Evolutionary conservation across 2,329 filamentous ascomycete genomes (phyloP), one percentile per base, ranked within the genome.

Genomic region (Escovopsis sp.): DNA sequence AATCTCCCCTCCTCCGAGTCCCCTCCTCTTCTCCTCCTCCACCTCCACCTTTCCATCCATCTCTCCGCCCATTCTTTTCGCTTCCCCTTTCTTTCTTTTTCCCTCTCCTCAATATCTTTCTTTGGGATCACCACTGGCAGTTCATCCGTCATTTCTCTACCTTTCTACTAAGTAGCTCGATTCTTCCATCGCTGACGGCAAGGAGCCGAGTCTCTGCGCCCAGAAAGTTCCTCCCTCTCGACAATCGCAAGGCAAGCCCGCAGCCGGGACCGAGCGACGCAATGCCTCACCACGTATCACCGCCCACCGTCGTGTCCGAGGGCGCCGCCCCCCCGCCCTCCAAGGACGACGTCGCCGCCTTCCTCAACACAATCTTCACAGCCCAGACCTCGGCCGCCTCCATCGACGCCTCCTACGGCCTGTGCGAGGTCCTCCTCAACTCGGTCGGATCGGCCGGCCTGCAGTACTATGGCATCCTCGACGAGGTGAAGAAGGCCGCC

Each of bases 401-500:
- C 13, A 71, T 87, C 59, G 74, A 79, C 45, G 74, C 73, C 47
- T 66, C 68, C 51, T 78, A 79, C 50, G 68, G 62, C 14, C 67
- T 79, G n/a, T 78, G 74, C 63, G 70, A 76, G 51, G 55, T 76
- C 20, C 58, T 80, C 7, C 58, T 74, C 49, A 68, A 67, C 58
- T 66, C 66, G 33, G 66, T 74, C 45, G 72, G 72, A 48, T 68
- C 67, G 52, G 61, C 59, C 33, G 73, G 74, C 44, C 65, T 79
- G 39, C 53, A 61, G 32, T 53, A 65, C 39, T 77, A 76, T 54
- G 71, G 70, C 48, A 57, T 79, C 49, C 54, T 76, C 25, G 59
- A 65, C 52, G 71, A 75, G 57, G 49, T 76, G 47, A 74, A 70
- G 57, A 76, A 94, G 71, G 85, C 84, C 32, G 87, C 89, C 4